phyloP scores from a whole-genome alignment of 495 filamentous ascomycete species.

The Hyaloscypha variabilis region DNA sequence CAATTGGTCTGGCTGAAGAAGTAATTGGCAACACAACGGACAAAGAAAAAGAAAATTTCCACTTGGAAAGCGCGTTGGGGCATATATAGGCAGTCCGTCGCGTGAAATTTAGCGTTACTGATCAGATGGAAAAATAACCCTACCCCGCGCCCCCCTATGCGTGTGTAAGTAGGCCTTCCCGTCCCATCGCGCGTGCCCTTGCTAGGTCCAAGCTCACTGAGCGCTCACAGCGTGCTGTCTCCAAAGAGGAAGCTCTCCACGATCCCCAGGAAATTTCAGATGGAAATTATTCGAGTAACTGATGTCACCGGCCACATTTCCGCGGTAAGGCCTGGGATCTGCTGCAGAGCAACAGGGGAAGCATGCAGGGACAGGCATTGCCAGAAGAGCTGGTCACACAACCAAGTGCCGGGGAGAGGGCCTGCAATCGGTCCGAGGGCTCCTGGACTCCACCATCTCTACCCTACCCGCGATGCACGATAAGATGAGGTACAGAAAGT shows the following conservation, averaged over 20 bases:
- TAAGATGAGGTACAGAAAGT: slow-evolving; percentile 5
- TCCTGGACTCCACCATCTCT: background rate
- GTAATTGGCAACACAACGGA: background rate
- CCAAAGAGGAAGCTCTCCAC: background rate
- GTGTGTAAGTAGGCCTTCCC: background rate
- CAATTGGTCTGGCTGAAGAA: background rate
- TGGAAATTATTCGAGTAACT: slow-evolving; percentile 1
- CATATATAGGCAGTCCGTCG: background rate
- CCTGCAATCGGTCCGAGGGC: slow-evolving; percentile 11
- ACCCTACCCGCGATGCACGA: background rate
- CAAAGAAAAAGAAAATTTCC: background rate
- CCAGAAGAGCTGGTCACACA: background rate
- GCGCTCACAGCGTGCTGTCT: background rate
- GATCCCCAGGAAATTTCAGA: slow-evolving; percentile 1
- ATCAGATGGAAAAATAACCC: background rate
- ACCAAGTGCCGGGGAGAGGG: background rate
- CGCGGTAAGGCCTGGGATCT: background rate
- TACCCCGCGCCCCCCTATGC: background rate
- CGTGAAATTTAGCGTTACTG: background rate
- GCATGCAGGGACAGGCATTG: slow-evolving; percentile 6
- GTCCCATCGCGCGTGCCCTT: background rate
- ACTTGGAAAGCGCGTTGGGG: background rate
- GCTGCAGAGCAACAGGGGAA: background rate
- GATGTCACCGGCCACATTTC: background rate
- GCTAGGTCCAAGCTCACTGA: background rate